A percentile compares a stretch with the other conserved stretches of the same genome.
phyloP scores from a whole-genome alignment of 805 yeast species.

The Myxozyma mucilagina region DNA sequence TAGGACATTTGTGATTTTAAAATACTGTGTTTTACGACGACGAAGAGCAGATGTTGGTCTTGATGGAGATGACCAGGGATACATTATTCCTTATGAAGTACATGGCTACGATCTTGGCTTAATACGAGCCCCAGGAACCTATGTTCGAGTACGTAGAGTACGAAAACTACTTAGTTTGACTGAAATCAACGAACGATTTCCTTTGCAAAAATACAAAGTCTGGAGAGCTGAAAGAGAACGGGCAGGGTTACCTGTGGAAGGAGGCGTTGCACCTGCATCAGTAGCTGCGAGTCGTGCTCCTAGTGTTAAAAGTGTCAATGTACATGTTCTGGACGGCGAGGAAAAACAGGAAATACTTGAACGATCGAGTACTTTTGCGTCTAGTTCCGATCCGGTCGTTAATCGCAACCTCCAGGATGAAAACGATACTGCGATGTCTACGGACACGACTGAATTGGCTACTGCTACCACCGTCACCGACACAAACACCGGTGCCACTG shows the following conservation, averaged over 20 bases:
- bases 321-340: background rate
- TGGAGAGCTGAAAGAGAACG: conserved; percentile 37
- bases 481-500: background rate
- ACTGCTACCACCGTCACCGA: background rate
- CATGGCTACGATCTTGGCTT: conserved; percentile 19
- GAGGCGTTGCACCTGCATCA: conserved; percentile 17
- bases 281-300: conserved; percentile 9
- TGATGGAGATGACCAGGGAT: conserved; percentile 9
- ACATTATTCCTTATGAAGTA: conserved; percentile 5
- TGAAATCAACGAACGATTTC: conserved; percentile 39
- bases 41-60: conserved; percentile 28
- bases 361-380: background rate
- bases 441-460: background rate
- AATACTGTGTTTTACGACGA: conserved; percentile 38
- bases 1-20: conserved; percentile 39
- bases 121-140: conserved; percentile 25
- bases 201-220: conserved; percentile 36
- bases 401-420: background rate
- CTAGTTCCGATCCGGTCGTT: conserved; percentile 2
- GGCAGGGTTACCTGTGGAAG: conserved; percentile 27
- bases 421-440: background rate
- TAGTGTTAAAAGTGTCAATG: background rate
- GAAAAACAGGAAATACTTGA: background rate
- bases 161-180: conserved; percentile 36
- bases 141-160: conserved; percentile 29